These are phyloP conservation scores for Albugo laibachii DNA, from an alignment of 352 stramenopile genomes.

Conservation along the genomic window DNA sequence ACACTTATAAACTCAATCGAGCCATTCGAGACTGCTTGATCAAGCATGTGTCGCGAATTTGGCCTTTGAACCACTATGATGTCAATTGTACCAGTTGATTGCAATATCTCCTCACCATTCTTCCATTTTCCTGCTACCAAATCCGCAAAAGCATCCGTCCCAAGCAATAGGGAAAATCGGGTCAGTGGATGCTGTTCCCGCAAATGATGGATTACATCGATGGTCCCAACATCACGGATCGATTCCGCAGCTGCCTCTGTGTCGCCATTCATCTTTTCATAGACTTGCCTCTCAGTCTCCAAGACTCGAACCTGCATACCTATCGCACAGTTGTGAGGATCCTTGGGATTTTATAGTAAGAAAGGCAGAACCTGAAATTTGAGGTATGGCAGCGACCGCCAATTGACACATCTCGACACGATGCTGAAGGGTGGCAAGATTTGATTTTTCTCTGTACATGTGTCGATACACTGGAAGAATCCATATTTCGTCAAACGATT, in stretches of 20 bases:
- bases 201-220: conserved; percentile 51
- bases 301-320: conserved; percentile 24
- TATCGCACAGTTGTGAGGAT: neutral
- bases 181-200: conserved; percentile 19
- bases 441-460: conserved; percentile 64
- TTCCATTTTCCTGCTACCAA: conserved; percentile 77
- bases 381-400: conserved; percentile 17
- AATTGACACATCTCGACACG: conserved; percentile 55
- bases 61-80: conserved; percentile 43
- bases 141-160: conserved; percentile 70
- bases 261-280: conserved; percentile 15
- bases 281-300: conserved; percentile 47
- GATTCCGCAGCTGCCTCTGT: conserved; percentile 7
- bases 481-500: conserved; percentile 71
- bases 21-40: neutral
- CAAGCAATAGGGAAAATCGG: conserved; percentile 55
- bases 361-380: neutral
- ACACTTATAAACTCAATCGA: conserved; percentile 32
- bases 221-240: conserved; percentile 32
- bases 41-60: conserved; percentile 10
- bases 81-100: conserved; percentile 32
- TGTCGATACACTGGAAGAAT: conserved; percentile 79
- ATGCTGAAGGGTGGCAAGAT: conserved; percentile 52
- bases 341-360: neutral
- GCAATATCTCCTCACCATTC: conserved; percentile 38